These are phyloP conservation scores for Kwoniella mangroviensis DNA, from an alignment of 768 basidiomycete genomes.

Conservation along the genomic window DNA sequence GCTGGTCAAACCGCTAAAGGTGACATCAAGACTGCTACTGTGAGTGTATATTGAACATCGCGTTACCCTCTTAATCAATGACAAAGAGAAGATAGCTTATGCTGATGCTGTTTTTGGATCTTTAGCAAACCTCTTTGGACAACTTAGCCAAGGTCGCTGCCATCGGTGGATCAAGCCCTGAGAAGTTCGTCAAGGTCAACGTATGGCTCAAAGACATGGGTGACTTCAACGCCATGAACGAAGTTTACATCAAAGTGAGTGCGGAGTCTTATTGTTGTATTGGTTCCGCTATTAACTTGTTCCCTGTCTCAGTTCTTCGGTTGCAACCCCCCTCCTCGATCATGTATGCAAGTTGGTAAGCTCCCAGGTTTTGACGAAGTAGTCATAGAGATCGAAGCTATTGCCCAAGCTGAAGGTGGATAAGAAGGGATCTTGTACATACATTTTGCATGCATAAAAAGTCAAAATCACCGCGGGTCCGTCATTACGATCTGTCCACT, in stretches of 20 bases:
- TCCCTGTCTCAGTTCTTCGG: conserved; percentile 11
- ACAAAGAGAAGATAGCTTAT: neutral
- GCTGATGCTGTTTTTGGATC: neutral
- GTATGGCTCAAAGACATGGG: conserved; percentile 38
- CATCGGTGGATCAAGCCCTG: conserved; percentile 35
- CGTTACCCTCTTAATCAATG: neutral
- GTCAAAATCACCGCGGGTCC: neutral
- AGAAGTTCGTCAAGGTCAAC: conserved; percentile 35
- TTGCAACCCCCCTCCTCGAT: conserved; percentile 6
- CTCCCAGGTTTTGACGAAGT: conserved; percentile 15
- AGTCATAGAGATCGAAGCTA: conserved; percentile 23
- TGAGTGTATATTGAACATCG: conserved; percentile 19
- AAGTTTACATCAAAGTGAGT: conserved; percentile 32
- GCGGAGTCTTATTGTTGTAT: neutral
- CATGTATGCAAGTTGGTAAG: conserved; percentile 21
- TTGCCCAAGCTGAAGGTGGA: conserved; percentile 9
- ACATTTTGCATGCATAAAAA: neutral
- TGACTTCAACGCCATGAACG: conserved; percentile 45
- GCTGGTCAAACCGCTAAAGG: conserved; percentile 47
- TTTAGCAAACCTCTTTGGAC: conserved; percentile 22
- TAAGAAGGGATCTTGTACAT: neutral
- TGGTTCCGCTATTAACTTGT: too few species aligned
- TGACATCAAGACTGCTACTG: conserved; percentile 46
- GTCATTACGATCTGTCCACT: too few species aligned
- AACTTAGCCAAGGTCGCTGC: conserved; percentile 44